phyloP scores from a whole-genome alignment of 139 green algal species.

The Chlamydomonas sphaeroides region DNA sequence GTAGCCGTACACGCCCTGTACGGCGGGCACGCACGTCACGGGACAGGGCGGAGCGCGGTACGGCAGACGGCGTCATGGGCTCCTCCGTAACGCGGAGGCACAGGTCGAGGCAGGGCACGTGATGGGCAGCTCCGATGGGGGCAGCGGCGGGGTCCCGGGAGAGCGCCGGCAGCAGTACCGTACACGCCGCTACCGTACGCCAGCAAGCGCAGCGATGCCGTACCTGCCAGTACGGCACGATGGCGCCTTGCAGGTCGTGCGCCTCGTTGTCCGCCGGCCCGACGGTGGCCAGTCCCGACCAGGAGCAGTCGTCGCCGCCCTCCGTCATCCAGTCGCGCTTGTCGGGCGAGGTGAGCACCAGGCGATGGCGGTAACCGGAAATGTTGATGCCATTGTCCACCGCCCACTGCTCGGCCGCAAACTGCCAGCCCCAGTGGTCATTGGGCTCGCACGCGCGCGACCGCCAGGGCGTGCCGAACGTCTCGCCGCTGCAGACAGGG shows the following conservation, averaged over 20 bases:
- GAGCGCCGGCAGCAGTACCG: too few relatives aligned
- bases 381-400: neutral
- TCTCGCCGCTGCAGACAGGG: neutral
- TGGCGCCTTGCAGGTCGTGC: too few relatives aligned
- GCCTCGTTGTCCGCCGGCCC: neutral
- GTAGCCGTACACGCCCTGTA: conserved; percentile 21
- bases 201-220: too few relatives aligned
- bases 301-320: neutral
- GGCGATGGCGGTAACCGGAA: neutral
- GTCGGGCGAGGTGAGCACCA: neutral
- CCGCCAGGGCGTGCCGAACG: neutral
- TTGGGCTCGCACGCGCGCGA: neutral
- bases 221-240: neutral
- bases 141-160: too few relatives aligned
- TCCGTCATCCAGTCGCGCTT: conserved; percentile 5
- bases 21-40: neutral
- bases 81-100: too few relatives aligned
- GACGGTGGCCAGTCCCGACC: neutral
- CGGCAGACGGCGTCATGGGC: too few relatives aligned
- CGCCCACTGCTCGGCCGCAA: conserved; percentile 7
- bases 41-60: neutral
- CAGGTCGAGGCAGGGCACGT: too few relatives aligned
- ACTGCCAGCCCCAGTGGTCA: conserved; percentile 26
- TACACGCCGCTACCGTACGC: too few relatives aligned
- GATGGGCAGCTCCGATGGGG: too few relatives aligned